These are phyloP conservation scores for Ensete ventricosum DNA, from an alignment of 176 grass and related monocot species.

Conservation along the genomic window DNA sequence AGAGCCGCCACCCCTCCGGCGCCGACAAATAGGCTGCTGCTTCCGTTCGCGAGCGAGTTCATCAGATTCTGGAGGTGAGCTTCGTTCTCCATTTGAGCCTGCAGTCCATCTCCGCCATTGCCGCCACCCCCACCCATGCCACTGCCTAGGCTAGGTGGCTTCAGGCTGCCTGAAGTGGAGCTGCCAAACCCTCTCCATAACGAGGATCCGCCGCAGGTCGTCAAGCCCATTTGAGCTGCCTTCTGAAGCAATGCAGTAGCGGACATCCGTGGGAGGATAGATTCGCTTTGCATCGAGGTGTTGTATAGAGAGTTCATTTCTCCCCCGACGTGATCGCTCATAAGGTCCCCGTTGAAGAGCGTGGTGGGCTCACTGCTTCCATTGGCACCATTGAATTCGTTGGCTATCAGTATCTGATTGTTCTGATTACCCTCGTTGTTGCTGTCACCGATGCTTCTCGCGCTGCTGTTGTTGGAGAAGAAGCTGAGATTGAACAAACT, in stretches of 20 bases:
- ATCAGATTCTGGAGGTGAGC: constrained; percentile 70
- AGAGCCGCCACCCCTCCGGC: constrained; percentile 24
- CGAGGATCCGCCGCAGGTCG: constrained; percentile 38
- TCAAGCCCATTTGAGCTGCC: constrained; percentile 92
- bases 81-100: constrained; percentile 56
- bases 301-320: constrained; percentile 17
- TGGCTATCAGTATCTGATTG: constrained; percentile 7
- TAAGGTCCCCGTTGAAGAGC: constrained; percentile 54
- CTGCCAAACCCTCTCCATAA: constrained; percentile 40
- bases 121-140: not conserved
- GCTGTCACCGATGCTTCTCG: too few species aligned
- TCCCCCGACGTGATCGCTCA: constrained; percentile 39
- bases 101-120: constrained; percentile 18
- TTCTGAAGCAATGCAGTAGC: constrained; percentile 88
- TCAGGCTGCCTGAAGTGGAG: constrained; percentile 33
- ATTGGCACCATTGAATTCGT: not conserved
- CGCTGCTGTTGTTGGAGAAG: constrained; percentile 41
- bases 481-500: constrained; percentile 68
- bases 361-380: constrained; percentile 20
- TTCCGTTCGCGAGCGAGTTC: constrained; percentile 67
- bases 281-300: constrained; percentile 19
- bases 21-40: constrained; percentile 27
- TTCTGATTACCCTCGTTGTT: not conserved
- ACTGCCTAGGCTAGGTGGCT: not conserved
- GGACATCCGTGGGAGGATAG: constrained; percentile 81